These are phyloP conservation scores for Stemphylium lycopersici DNA, from an alignment of 2,329 filamentous ascomycete genomes.

Conservation along the genomic window DNA sequence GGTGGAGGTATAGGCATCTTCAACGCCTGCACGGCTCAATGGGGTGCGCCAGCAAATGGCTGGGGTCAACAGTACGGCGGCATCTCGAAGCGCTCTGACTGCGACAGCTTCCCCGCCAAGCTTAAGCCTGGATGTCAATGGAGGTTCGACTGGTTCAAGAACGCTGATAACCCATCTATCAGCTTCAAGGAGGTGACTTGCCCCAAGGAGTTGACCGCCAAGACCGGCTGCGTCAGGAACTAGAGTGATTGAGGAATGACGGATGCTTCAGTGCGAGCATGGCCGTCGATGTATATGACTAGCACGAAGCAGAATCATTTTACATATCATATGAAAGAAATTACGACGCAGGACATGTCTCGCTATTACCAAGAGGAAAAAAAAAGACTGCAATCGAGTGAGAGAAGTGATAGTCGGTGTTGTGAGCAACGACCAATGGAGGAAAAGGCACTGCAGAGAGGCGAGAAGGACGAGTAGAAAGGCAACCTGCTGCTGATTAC, in stretches of 20 bases:
- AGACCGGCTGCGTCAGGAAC: constrained; percentile 35
- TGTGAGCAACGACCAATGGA: too few species aligned
- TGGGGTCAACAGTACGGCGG: constrained; percentile 47
- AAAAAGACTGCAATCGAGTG: too few species aligned
- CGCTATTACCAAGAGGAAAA: background rate
- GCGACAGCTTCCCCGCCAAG: constrained; percentile 43
- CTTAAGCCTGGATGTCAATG: constrained; percentile 47
- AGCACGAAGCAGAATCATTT: background rate
- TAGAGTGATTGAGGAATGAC: background rate
- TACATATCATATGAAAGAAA: constrained; percentile 7
- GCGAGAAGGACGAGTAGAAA: too few species aligned
- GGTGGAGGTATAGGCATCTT: constrained; percentile 46
- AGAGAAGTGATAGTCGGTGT: too few species aligned
- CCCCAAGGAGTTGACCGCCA: constrained; percentile 41
- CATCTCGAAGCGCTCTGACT: constrained; percentile 38
- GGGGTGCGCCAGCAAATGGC: constrained; percentile 40
- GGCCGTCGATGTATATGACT: background rate
- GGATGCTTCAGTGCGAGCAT: background rate
- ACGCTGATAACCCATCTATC: constrained; percentile 43
- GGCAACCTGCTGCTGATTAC: too few species aligned
- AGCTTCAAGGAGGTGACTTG: constrained; percentile 44
- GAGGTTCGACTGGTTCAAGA: constrained; percentile 47
- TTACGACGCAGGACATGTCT: background rate
- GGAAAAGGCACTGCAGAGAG: too few species aligned
- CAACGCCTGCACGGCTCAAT: constrained; percentile 44